Percentiles rank a stretch among this genome's conserved stretches.
Evolutionary conservation across 1,139 yeast species (phyloP).

Genomic region (Lodderomyces beijingensis): DNA sequence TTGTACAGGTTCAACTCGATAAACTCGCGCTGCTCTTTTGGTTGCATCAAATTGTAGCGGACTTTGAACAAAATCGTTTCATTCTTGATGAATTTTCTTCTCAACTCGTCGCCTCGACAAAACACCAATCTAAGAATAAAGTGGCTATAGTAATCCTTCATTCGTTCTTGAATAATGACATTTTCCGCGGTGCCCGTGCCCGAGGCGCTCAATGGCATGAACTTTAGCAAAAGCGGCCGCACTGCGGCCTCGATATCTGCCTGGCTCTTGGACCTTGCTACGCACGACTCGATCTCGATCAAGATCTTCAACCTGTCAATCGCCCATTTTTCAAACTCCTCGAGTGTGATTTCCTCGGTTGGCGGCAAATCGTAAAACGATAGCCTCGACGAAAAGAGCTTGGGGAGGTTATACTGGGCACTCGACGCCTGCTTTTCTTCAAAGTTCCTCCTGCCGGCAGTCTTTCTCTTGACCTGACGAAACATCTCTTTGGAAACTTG

Average conservation of each 20-base stretch:
- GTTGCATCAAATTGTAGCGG: conserved; percentile 62
- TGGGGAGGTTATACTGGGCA: conserved; percentile 12
- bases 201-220: conserved; percentile 55
- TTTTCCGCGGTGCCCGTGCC: conserved; percentile 19
- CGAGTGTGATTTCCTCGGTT: conserved; percentile 76
- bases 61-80: conserved; percentile 73
- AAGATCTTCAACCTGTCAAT: conserved; percentile 82
- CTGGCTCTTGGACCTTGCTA: conserved; percentile 58
- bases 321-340: conserved; percentile 94
- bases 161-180: conserved; percentile 49
- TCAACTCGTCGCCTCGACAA: conserved; percentile 82
- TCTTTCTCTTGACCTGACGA: conserved; percentile 70
- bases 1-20: conserved; percentile 49
- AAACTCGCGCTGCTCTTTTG: conserved; percentile 69
- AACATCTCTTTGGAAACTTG: too few species aligned
- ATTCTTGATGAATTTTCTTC: conserved; percentile 71
- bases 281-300: conserved; percentile 76
- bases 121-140: conserved; percentile 83
- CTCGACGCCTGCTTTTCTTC: conserved; percentile 43
- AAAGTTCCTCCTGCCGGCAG: conserved; percentile 70
- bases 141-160: conserved; percentile 90
- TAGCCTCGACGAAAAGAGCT: conserved; percentile 31
- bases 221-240: conserved; percentile 60
- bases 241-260: conserved; percentile 64
- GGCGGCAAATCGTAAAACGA: conserved; percentile 77